phyloP scores from a whole-genome alignment of 2,329 filamentous ascomycete genomes.

The Paecilomyces formosus region DNA sequence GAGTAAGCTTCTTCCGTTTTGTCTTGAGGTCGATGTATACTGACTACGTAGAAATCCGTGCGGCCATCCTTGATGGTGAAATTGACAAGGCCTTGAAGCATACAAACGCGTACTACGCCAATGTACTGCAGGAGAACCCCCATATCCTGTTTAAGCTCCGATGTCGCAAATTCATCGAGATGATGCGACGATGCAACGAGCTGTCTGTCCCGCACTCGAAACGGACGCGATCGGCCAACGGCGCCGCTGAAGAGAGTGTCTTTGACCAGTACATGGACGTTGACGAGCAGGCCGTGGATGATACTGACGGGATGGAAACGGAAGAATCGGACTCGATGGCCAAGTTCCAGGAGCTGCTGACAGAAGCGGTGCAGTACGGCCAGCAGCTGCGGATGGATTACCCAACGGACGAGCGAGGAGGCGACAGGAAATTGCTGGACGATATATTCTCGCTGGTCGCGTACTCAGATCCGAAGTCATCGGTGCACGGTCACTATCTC shows the following conservation, averaged over 20 bases:
- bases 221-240: constrained; percentile 31
- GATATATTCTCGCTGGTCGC: constrained; percentile 86
- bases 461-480: constrained; percentile 72
- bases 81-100: constrained; percentile 83
- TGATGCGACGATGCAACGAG: constrained; percentile 71
- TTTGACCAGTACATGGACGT: constrained; percentile 52
- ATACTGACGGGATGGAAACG: constrained; percentile 48
- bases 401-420: constrained; percentile 58
- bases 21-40: not conserved
- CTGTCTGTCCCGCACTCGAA: constrained; percentile 38
- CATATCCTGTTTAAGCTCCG: constrained; percentile 81
- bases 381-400: constrained; percentile 73
- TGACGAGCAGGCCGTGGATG: constrained; percentile 41
- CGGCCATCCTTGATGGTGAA: constrained; percentile 82
- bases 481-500: constrained; percentile 69
- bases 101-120: constrained; percentile 70
- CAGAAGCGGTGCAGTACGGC: constrained; percentile 70
- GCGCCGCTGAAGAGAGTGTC: constrained; percentile 33
- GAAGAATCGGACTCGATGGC: constrained; percentile 37
- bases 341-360: constrained; percentile 49
- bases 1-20: constrained; percentile 49
- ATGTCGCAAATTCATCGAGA: constrained; percentile 91
- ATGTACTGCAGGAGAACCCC: constrained; percentile 70
- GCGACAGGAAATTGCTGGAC: constrained; percentile 64
- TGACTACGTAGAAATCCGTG: constrained; percentile 61